phyloP scores from a whole-genome alignment of 345 rosid genomes.

The Diplotaxis tenuifolia region DNA sequence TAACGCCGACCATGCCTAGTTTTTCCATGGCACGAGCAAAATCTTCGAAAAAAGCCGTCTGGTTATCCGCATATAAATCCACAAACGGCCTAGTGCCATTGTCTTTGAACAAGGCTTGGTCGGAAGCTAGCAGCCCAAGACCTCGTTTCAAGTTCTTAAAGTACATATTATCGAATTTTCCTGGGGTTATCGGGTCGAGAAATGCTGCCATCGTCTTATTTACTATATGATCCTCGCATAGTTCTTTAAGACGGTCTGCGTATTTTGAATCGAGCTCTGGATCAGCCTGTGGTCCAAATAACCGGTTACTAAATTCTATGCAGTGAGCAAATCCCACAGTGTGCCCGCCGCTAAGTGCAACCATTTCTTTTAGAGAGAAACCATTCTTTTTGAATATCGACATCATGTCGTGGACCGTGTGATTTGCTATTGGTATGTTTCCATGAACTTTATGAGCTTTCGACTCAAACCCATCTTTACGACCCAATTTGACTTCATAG shows the following conservation, averaged over 20 bases:
- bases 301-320: slow-evolving; percentile 38
- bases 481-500: slow-evolving; percentile 43
- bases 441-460: slow-evolving; percentile 30
- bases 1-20: slow-evolving; percentile 36
- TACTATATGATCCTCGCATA: slow-evolving; percentile 33
- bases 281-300: slow-evolving; percentile 39
- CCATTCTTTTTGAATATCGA: slow-evolving; percentile 39
- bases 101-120: slow-evolving; percentile 38
- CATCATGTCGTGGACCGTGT: slow-evolving; percentile 38
- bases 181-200: slow-evolving; percentile 53
- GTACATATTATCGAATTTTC: slow-evolving; percentile 53
- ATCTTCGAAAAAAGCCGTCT: slow-evolving; percentile 43
- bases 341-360: slow-evolving; percentile 52
- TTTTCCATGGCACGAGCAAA: slow-evolving; percentile 54
- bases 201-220: slow-evolving; percentile 44
- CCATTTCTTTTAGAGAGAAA: slow-evolving; percentile 43
- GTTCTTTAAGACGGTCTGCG: slow-evolving; percentile 34
- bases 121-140: slow-evolving; percentile 40
- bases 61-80: slow-evolving; percentile 41
- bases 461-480: slow-evolving; percentile 56
- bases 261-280: slow-evolving; percentile 38
- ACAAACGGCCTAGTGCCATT: slow-evolving; percentile 41
- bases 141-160: slow-evolving; percentile 47
- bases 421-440: slow-evolving; percentile 39
- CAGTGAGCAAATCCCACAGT: slow-evolving; percentile 63